A percentile compares a stretch with the other conserved stretches of the same genome.
Conservation (phyloP, 2,329 filamentous ascomycete species). For the Zymoseptoria passerinii region DNA sequence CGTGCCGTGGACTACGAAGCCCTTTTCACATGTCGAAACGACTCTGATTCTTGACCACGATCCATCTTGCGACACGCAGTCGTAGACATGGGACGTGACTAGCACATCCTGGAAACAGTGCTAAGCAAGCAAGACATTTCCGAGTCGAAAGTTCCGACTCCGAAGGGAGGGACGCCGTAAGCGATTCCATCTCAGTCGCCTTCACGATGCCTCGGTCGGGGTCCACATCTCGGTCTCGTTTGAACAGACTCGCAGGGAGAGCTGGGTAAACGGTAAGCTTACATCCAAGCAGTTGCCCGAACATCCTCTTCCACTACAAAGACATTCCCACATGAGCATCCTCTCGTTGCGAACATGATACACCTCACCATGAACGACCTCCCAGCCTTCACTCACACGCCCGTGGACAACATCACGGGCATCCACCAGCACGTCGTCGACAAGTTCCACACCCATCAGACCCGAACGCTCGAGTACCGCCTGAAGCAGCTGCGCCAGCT, state of each 20-base stretch:
- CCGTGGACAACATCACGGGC: constrained; percentile 57
- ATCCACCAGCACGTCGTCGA: constrained; percentile 54
- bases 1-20: background rate
- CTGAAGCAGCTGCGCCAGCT: constrained; percentile 82
- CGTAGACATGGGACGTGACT: no score
- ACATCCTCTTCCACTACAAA: background rate
- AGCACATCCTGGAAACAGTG: no score
- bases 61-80: background rate
- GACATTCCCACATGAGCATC: background rate
- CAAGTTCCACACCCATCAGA: constrained; percentile 72
- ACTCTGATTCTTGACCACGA: background rate
- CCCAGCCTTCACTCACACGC: constrained; percentile 41
- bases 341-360: constrained; percentile 2
- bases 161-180: background rate
- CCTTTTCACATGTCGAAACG: background rate
- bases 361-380: constrained; percentile 23
- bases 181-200: background rate
- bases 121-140: background rate
- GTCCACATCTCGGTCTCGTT: background rate
- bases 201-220: background rate
- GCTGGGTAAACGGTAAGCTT: background rate
- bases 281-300: background rate
- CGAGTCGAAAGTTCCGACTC: background rate
- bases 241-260: background rate
- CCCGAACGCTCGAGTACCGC: constrained; percentile 73